These are phyloP conservation scores for Chernovozyma aurita DNA, from an alignment of 1,139 yeast species.

Conservation along the genomic window DNA sequence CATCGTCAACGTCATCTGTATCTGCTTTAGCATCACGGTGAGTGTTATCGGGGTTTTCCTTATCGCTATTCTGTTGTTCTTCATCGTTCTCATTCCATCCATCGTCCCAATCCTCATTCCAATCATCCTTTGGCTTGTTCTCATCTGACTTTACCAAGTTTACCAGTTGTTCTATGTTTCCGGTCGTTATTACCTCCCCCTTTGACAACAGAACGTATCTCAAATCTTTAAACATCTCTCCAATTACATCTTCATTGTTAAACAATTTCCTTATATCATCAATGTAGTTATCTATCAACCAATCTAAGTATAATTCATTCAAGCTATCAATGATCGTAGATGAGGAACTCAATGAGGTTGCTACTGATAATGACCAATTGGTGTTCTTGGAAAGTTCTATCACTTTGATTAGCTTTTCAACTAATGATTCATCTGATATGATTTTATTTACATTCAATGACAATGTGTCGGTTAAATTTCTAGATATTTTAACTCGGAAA, in stretches of 20 bases:
- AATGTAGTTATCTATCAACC: conserved; percentile 26
- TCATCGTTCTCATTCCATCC: conserved; percentile 5
- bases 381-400: conserved; percentile 18
- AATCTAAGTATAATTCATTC: conserved; percentile 24
- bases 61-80: no score
- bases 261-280: conserved; percentile 19
- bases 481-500: conserved; percentile 28
- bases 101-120: conserved; percentile 10
- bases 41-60: conserved; percentile 5
- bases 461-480: conserved; percentile 23
- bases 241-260: conserved; percentile 7
- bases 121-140: conserved; percentile 8
- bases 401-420: conserved; percentile 21
- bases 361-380: conserved; percentile 29
- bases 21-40: conserved; percentile 10
- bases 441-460: conserved; percentile 26
- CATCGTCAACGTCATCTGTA: conserved; percentile 19
- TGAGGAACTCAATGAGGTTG: conserved; percentile 15
- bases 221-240: not conserved
- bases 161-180: no score
- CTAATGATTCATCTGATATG: conserved; percentile 15
- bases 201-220: not conserved
- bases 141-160: no score
- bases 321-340: conserved; percentile 19
- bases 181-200: no score